These are phyloP conservation scores for Hyaloscypha variabilis DNA, from an alignment of 495 filamentous ascomycete genomes.

Conservation along the genomic window DNA sequence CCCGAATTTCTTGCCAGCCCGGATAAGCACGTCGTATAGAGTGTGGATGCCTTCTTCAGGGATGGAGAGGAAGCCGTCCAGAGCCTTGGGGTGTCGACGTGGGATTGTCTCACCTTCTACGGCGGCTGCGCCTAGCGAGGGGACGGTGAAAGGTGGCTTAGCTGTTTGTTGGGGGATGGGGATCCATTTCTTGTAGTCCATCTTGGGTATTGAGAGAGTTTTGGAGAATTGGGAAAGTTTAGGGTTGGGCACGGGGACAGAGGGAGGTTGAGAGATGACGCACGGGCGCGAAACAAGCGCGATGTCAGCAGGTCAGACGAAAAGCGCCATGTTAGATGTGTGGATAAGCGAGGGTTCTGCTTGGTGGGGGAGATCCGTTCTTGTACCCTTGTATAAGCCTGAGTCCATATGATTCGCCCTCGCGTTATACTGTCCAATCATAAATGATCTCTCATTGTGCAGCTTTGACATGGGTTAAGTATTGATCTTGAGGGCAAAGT, in stretches of 20 bases:
- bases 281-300: too few species aligned
- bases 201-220: neutral
- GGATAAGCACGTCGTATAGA: conserved; percentile 58
- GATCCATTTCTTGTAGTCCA: neutral
- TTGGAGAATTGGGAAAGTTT: neutral
- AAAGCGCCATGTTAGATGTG: too few species aligned
- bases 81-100: conserved; percentile 55
- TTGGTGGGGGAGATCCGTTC: too few species aligned
- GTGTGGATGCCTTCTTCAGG: conserved; percentile 56
- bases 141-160: neutral
- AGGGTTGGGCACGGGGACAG: neutral
- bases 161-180: neutral
- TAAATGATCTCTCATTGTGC: too few species aligned
- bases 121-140: conserved; percentile 25
- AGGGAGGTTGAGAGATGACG: neutral
- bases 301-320: too few species aligned
- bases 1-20: conserved; percentile 52
- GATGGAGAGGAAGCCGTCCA: conserved; percentile 49
- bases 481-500: too few species aligned
- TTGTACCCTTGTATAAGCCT: too few species aligned
- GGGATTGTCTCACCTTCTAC: conserved; percentile 67
- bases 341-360: too few species aligned
- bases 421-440: too few species aligned
- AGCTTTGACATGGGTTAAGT: too few species aligned
- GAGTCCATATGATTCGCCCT: too few species aligned